phyloP scores from a whole-genome alignment of 164 flowering plant species.

The Magnolia officinalis region DNA sequence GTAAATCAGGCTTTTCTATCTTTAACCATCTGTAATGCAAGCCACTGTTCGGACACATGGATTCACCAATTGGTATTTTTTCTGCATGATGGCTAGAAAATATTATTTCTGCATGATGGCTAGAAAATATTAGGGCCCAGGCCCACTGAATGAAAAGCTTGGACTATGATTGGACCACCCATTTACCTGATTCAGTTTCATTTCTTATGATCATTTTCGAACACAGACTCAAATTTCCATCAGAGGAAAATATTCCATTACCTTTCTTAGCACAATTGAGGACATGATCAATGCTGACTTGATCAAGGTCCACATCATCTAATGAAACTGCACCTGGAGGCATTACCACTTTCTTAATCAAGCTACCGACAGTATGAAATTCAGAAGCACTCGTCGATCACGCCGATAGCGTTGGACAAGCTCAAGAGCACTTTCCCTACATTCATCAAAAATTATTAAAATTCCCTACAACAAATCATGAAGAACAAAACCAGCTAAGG shows the following conservation, averaged over 20 bases:
- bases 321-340: conserved; percentile 97
- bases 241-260: conserved; percentile 11
- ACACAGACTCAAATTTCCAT: background rate
- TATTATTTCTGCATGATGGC: background rate
- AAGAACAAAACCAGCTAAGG: background rate
- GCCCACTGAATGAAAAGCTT: background rate
- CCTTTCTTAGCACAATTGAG: conserved; percentile 84
- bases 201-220: background rate
- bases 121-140: background rate
- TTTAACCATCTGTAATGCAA: background rate
- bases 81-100: background rate
- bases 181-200: background rate
- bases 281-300: conserved; percentile 92
- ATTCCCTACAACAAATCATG: background rate
- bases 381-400: conserved; percentile 75
- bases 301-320: conserved; percentile 97
- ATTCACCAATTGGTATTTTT: background rate
- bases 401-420: conserved; percentile 80
- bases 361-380: conserved; percentile 84
- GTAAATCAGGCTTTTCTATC: background rate
- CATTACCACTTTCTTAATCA: conserved; percentile 87
- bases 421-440: conserved; percentile 68
- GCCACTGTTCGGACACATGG: background rate
- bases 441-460: conserved; percentile 12
- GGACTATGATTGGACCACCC: too few relatives aligned